A percentile compares a stretch with the other conserved stretches of the same genome.
Conservation (phyloP, 495 filamentous ascomycete species). For the Evernia prunastri region DNA sequence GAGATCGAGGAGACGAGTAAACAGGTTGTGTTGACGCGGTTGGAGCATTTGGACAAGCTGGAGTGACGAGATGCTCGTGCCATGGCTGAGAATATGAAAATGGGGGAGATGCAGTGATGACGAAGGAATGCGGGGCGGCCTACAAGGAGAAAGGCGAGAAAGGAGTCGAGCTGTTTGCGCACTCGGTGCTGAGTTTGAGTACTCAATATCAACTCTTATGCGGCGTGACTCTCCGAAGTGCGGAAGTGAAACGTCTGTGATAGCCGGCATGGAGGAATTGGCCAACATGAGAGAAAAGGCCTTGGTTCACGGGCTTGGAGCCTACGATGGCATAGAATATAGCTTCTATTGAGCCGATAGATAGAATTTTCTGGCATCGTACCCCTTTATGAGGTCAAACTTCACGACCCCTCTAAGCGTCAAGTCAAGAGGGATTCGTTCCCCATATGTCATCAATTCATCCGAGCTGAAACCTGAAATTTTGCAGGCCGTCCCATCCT, state of each 20-base stretch:
- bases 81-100: neutral
- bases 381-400: neutral
- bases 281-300: neutral
- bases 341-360: neutral
- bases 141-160: neutral
- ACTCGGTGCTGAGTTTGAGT: no score
- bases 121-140: neutral
- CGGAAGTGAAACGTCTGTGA: neutral
- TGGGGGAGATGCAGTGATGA: neutral
- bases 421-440: neutral
- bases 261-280: neutral
- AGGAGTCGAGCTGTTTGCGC: neutral
- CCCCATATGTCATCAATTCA: slow-evolving; percentile 1
- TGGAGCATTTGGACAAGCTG: slow-evolving; percentile 95
- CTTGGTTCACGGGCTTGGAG: neutral
- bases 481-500: neutral
- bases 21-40: slow-evolving; percentile 86
- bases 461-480: neutral
- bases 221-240: neutral
- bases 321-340: neutral
- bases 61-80: slow-evolving; percentile 51
- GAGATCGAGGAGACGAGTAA: slow-evolving; percentile 98
- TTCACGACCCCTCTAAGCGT: neutral
- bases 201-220: no score
- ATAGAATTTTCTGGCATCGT: neutral